These are phyloP conservation scores for Botrytis hyacinthi DNA, from an alignment of 2,329 filamentous ascomycete species.

Conservation along the genomic window DNA sequence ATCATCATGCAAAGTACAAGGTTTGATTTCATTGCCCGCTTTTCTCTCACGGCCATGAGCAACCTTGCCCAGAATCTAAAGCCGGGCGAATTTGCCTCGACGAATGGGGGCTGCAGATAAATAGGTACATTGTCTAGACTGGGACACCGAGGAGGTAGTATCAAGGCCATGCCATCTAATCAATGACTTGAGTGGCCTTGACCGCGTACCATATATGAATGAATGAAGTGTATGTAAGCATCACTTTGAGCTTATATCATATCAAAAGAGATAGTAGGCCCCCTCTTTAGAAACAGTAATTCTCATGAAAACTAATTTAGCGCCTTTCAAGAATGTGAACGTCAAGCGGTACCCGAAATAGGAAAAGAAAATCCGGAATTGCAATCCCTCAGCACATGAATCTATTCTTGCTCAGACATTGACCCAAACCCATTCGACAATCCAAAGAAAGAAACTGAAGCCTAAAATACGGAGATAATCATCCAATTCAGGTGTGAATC, in stretches of 20 bases:
- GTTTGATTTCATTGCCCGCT: neutral
- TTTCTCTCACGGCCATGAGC: no score
- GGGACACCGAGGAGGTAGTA: neutral
- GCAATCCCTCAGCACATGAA: neutral
- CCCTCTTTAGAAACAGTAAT: neutral
- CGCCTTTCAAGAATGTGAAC: neutral
- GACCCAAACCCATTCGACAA: neutral
- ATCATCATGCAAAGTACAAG: neutral
- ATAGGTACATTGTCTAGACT: neutral
- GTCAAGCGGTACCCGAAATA: neutral
- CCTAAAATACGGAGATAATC: neutral
- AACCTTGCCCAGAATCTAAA: neutral
- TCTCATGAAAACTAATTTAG: neutral
- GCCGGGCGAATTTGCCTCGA: neutral
- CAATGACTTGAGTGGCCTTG: neutral
- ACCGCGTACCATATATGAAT: neutral
- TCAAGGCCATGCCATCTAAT: neutral
- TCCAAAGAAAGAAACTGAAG: neutral
- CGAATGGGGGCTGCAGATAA: neutral
- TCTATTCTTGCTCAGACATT: neutral
- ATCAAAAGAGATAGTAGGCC: neutral
- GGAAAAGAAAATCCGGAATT: neutral
- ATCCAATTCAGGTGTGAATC: neutral
- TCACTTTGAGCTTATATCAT: neutral
- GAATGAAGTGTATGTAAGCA: neutral